Evolutionary conservation across 2,329 filamentous ascomycete genomes (phyloP).

Genomic region (Xylariaceae sp.): DNA sequence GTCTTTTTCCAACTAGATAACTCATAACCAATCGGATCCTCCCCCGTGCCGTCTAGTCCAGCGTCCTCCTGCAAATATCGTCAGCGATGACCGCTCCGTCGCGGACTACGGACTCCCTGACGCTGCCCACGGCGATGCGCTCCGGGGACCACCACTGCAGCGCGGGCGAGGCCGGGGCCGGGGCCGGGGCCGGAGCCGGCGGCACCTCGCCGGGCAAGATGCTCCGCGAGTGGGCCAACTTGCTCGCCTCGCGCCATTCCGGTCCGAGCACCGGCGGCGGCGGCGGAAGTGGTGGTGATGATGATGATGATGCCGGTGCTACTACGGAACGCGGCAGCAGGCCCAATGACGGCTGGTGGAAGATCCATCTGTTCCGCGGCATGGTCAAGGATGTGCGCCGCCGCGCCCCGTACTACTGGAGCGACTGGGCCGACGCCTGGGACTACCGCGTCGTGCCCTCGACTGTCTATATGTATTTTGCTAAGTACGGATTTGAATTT

Average conservation of each 20-base stretch:
- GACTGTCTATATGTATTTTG: slow-evolving; percentile 93
- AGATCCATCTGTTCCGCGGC: slow-evolving; percentile 72
- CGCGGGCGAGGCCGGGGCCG: background rate
- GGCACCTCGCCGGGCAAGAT: slow-evolving; percentile 7
- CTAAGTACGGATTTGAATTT: slow-evolving; percentile 63
- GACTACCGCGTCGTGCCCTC: slow-evolving; percentile 87
- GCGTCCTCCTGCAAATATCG: background rate
- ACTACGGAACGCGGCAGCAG: background rate
- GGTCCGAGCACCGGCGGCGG: slow-evolving; percentile 1
- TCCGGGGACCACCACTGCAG: background rate
- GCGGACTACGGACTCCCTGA: slow-evolving; percentile 19
- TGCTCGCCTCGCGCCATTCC: slow-evolving; percentile 14
- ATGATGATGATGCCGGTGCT: background rate
- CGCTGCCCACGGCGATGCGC: slow-evolving; percentile 24
- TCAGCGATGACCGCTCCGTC: slow-evolving; percentile 9
- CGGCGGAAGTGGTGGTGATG: background rate
- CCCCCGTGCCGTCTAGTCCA: no score
- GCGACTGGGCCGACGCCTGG: slow-evolving; percentile 86
- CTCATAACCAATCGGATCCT: no score
- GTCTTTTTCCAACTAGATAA: no score
- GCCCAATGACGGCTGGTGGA: slow-evolving; percentile 64
- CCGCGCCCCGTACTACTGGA: slow-evolving; percentile 74
- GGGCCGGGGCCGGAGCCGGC: slow-evolving; percentile 6
- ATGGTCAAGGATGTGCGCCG: slow-evolving; percentile 79
- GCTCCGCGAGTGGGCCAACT: slow-evolving; percentile 17